Evolutionary conservation across 345 rosid genomes (phyloP), one percentile per base, ranked within the genome.

Genomic region (Syzygium grande): DNA sequence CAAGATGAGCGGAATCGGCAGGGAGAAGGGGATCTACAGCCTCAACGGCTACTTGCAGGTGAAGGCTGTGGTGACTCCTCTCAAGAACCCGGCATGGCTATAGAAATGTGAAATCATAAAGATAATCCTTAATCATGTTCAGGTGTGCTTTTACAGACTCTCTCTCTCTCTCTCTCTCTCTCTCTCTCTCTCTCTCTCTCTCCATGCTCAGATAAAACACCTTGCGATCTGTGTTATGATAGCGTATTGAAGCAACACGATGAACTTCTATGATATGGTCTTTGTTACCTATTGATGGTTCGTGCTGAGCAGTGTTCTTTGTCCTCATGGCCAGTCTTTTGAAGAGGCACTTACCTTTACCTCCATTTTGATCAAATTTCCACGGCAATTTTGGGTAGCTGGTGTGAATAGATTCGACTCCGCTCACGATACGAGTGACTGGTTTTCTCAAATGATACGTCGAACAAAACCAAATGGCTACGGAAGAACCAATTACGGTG

Each of bases 21-120:
- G 99, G 91, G 99, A 97, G 91, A 97, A 97, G 90, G 98, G 99
- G 3, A 93, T 96, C 25, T 96, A 96, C 93, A 91, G 98, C 91
- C 96, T 97, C 14, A 87, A 85, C 65, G 91, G 91, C 89, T 97
- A 97, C 94, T 94, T 96, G 95, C 99, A 97, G 90, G 94, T 97
- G 86, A 97, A 97, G 93, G 96, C 99, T 51, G 95, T 97, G 38
- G 98, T 97, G 34, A 91, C 96, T 58, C 91, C 99, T 38, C 88
- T 97, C 91, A 92, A 90, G 87, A 95, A 93, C 83, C 97, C 99
- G 78, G 95, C 98, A 1, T 97, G 99, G 99, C 86, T 97, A 88
- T 97, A 92, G 89, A 86, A 41, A 17, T 25, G 1, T 56, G 43
- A 22, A 53, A n/a, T 54, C 34, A 29, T 21, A 29, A 5, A 52